phyloP scores from a whole-genome alignment of 306 rosid species.

The Cicer yamashitae region DNA sequence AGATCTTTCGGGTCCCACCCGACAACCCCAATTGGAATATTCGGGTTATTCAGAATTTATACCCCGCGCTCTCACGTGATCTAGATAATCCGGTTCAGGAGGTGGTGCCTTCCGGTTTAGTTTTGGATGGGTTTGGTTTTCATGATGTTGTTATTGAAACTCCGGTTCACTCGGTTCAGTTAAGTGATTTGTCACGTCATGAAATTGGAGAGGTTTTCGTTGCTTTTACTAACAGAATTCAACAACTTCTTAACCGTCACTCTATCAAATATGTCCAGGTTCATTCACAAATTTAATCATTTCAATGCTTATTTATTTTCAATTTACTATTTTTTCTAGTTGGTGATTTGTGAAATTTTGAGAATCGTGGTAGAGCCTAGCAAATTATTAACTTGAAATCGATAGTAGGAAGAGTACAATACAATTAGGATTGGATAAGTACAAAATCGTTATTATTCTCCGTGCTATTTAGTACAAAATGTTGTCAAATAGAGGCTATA shows the following conservation, averaged over 20 bases:
- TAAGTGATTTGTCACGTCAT: constrained; percentile 54
- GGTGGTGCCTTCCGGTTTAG: constrained; percentile 36
- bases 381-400: too few relatives aligned
- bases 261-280: constrained; percentile 82
- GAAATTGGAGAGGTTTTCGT: constrained; percentile 56
- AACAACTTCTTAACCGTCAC: constrained; percentile 43
- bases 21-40: constrained; percentile 61
- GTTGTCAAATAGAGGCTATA: too few relatives aligned
- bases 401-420: too few relatives aligned
- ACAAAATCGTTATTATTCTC: too few relatives aligned
- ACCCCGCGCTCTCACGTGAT: constrained; percentile 69
- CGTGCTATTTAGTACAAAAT: too few relatives aligned
- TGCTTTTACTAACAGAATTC: constrained; percentile 55
- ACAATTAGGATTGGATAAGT: too few relatives aligned
- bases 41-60: constrained; percentile 82
- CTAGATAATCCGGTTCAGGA: background rate
- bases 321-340: background rate
- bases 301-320: background rate
- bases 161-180: constrained; percentile 70
- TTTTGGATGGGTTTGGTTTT: constrained; percentile 67
- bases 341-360: too few relatives aligned
- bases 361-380: too few relatives aligned
- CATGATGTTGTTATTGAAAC: constrained; percentile 80
- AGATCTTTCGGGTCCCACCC: constrained; percentile 75
- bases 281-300: background rate